phyloP scores from a whole-genome alignment of 2,329 filamentous ascomycete genomes.

The Lasiodiplodia theobromae region DNA sequence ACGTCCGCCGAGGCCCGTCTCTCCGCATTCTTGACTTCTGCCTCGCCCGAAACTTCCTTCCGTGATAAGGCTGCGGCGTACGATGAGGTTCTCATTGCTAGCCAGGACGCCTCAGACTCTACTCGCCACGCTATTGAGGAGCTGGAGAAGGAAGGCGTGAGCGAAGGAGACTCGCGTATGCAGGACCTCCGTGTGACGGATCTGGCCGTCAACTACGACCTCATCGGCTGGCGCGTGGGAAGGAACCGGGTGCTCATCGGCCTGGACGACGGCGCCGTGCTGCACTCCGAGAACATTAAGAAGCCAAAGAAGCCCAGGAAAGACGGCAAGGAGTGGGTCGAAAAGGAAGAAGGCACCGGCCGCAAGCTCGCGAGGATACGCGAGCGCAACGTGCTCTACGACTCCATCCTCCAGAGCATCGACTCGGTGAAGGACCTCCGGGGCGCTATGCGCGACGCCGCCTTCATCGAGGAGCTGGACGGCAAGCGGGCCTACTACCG shows the following conservation, averaged over 20 bases:
- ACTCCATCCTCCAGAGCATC: constrained; percentile 88
- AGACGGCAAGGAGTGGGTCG: constrained; percentile 53
- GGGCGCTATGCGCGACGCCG: constrained; percentile 83
- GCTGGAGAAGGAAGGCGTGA: constrained; percentile 79
- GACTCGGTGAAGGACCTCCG: constrained; percentile 89
- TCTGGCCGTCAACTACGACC: constrained; percentile 91
- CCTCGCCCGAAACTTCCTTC: constrained; percentile 52
- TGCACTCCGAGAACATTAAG: constrained; percentile 62
- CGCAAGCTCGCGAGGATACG: constrained; percentile 80
- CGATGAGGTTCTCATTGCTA: constrained; percentile 86
- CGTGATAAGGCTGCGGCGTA: constrained; percentile 84
- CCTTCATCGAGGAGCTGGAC: constrained; percentile 78
- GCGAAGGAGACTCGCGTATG: constrained; percentile 84
- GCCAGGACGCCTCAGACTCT: constrained; percentile 92
- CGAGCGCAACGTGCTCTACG: constrained; percentile 88
- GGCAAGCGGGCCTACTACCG: constrained; percentile 83
- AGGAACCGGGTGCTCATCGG: constrained; percentile 90
- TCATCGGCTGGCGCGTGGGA: constrained; percentile 94
- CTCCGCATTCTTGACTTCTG: constrained; percentile 53
- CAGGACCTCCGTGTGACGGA: constrained; percentile 91
- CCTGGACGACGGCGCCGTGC: constrained; percentile 75
- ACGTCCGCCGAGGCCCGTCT: constrained; percentile 62
- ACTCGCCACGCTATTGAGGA: constrained; percentile 95
- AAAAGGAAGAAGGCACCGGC: constrained; percentile 71
- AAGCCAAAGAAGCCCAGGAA: constrained; percentile 50